Base-by-base conservation (phyloP, 1,139 yeast genomes). In the Diutina siamensis region DNA sequence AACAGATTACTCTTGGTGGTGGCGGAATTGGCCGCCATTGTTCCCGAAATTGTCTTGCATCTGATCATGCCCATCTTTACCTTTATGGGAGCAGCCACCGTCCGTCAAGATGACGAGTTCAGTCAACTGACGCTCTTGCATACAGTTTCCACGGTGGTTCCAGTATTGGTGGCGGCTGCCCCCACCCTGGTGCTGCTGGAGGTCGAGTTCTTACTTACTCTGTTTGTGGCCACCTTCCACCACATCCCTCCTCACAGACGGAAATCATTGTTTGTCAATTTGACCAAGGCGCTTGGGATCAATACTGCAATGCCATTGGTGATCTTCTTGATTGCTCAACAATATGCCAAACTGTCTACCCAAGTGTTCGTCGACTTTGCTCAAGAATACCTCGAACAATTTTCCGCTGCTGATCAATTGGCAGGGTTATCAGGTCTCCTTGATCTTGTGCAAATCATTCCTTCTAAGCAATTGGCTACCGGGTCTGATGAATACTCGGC, bases 61-160 rank as follows among this genome's bases (percentile, higher is more conserved):
- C 85, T 97, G 3, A 95, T 94, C 13, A 92, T 92, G 99, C 98
- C 99, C 18, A 89, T 92, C 47, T 92, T 92, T 68, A 94, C 98
- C 0, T 94, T 92, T 57, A 92, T 92, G 98, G 99, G 99, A 48
- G 95, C 97, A 28, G 95, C 88, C 57, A 88, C 97, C 12, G 78
- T 94, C 46, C 82, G 96, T 58, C 97, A 92, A 65, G 98, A 92
- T 62, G 97, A 92, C 60, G 97, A 88, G 57, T 89, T 86, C 59
- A 86, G 97, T 1, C 84, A 84, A 42, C 83, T 85, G 52, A 97
- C 92, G 35, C 87, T 94, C 51, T 95, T 88, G 57, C 94, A 87
- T 60, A 92, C 99, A 2, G 83, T 92, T 46, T 71, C 85, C 15
- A 82, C 85, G 55, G 96, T 92, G 45, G 81, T 92, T 44, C 98